Evolutionary conservation across 1,284 basidiomycete species (phyloP).

Genomic region (Rhodotorula sp.): DNA sequence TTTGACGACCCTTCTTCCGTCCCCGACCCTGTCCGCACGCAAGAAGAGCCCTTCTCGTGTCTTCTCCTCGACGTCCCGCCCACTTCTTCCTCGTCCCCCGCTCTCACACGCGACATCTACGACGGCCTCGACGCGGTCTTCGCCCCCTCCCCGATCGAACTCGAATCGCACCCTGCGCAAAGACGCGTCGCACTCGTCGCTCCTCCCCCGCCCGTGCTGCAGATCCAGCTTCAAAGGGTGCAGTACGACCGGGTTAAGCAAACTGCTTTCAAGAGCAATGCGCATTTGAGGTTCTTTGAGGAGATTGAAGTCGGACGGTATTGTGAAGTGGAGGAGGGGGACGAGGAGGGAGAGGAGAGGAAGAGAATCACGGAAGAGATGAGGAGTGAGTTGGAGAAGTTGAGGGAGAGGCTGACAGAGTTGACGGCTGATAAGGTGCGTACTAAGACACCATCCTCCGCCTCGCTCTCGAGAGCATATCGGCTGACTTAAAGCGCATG

Average conservation of each 20-base stretch:
- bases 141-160: constrained; percentile 76
- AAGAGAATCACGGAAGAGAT: constrained; percentile 70
- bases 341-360: constrained; percentile 55
- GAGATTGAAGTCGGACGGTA: constrained; percentile 89
- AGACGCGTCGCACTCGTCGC: constrained; percentile 87
- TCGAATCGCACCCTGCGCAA: constrained; percentile 77
- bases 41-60: constrained; percentile 86
- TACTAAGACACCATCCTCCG: not conserved
- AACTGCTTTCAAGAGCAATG: constrained; percentile 92
- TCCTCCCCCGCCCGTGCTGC: constrained; percentile 76
- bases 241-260: constrained; percentile 91
- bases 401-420: constrained; percentile 64
- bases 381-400: constrained; percentile 65
- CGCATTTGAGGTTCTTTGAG: constrained; percentile 86
- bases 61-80: constrained; percentile 83
- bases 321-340: constrained; percentile 63
- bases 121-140: constrained; percentile 92
- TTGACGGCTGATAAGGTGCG: constrained; percentile 52
- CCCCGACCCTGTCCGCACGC: constrained; percentile 27
- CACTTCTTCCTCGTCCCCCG: not conserved
- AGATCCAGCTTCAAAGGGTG: constrained; percentile 93
- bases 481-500: not conserved
- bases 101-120: constrained; percentile 81
- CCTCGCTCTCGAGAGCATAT: not conserved
- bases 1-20: constrained; percentile 18